These are phyloP conservation scores for Thalassiosira livingstoniorum DNA, from an alignment of 352 stramenopile genomes.

Conservation along the genomic window DNA sequence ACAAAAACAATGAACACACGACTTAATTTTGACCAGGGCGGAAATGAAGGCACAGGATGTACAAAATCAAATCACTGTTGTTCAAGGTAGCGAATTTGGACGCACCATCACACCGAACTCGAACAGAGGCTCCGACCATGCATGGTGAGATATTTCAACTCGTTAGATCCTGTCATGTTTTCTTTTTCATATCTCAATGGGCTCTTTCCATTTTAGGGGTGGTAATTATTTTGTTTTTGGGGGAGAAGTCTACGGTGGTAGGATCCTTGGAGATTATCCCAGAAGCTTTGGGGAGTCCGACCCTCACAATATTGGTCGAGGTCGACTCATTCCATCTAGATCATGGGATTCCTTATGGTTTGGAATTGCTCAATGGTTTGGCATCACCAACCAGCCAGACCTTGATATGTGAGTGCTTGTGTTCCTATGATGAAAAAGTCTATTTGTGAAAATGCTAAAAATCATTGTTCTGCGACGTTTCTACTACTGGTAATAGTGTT, in stretches of 20 bases:
- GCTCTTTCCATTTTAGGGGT: too few species aligned
- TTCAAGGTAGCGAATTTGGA: constrained; percentile 77
- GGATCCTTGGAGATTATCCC: constrained; percentile 77
- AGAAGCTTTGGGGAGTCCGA: constrained; percentile 43
- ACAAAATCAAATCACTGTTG: constrained; percentile 58
- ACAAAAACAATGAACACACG: too few species aligned
- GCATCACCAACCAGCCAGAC: constrained; percentile 54
- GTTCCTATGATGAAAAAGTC: too few species aligned
- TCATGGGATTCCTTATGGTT: constrained; percentile 77
- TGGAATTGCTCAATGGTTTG: constrained; percentile 70
- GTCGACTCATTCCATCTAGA: constrained; percentile 67
- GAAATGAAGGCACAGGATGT: constrained; percentile 63
- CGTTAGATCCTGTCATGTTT: too few species aligned
- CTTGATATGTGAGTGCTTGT: too few species aligned
- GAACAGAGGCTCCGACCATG: constrained; percentile 73
- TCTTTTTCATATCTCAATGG: too few species aligned
- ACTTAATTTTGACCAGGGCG: background rate
- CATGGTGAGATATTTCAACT: too few species aligned
- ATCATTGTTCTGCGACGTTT: too few species aligned
- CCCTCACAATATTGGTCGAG: constrained; percentile 62
- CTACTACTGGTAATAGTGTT: too few species aligned
- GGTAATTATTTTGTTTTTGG: constrained; percentile 73
- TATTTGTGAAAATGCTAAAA: too few species aligned
- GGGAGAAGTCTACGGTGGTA: constrained; percentile 66
- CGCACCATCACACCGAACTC: constrained; percentile 77